Percentiles rank a stretch among this genome's conserved stretches.
Evolutionary conservation across 179 eudicot genomes (phyloP).

Genomic region (Gypsophila paniculata): DNA sequence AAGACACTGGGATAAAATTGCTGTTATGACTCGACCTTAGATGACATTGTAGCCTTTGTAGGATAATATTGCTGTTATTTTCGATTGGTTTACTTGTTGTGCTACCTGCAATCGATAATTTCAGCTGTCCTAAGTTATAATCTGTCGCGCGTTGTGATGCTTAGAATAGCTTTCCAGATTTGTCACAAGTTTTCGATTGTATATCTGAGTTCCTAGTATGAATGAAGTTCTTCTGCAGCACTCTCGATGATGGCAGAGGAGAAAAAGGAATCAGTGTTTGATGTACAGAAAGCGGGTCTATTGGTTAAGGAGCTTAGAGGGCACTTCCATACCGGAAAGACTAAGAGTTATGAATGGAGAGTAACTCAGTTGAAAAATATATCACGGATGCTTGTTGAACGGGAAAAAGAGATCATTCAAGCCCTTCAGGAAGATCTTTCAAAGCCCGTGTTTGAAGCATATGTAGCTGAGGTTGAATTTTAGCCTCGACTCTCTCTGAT

Average conservation of each 20-base stretch:
- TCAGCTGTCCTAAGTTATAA: neutral
- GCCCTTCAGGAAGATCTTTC: conserved; percentile 41
- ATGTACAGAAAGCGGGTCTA: conserved; percentile 27
- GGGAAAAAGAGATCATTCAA: conserved; percentile 36
- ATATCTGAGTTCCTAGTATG: neutral
- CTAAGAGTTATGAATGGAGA: conserved; percentile 48
- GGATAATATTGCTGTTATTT: too few relatives aligned
- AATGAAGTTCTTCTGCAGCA: conserved; percentile 28
- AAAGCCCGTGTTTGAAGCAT: conserved; percentile 42
- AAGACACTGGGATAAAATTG: too few relatives aligned
- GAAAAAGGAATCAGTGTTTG: conserved; percentile 26
- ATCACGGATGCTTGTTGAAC: conserved; percentile 33
- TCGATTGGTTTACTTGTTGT: too few relatives aligned
- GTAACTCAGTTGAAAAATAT: conserved; percentile 36
- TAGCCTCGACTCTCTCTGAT: neutral
- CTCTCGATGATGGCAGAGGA: conserved; percentile 22
- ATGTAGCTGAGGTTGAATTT: conserved; percentile 34
- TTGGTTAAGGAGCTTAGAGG: conserved; percentile 37
- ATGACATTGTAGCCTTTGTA: too few relatives aligned
- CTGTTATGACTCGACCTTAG: too few relatives aligned
- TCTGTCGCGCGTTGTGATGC: neutral
- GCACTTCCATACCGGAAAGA: conserved; percentile 37
- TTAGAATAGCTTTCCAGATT: neutral
- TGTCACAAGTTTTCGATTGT: neutral
- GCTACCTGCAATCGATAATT: neutral